Evolutionary conservation across 345 rosid species (phyloP).

Genomic region (Geranium rotundifolium): DNA sequence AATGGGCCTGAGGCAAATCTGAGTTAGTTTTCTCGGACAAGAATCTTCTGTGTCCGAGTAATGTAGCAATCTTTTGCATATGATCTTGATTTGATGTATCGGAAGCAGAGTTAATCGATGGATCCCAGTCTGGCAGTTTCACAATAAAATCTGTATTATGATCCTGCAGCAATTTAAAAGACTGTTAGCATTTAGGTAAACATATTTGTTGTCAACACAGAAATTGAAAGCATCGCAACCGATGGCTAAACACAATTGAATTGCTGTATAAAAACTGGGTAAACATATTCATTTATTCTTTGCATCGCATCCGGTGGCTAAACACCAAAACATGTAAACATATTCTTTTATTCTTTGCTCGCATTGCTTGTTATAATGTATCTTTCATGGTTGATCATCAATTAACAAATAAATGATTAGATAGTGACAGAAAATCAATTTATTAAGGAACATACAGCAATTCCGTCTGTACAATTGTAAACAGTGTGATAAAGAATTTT

Average conservation of each 20-base stretch:
- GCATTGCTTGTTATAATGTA: not conserved
- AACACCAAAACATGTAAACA: no score
- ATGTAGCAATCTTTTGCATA: slow-evolving; percentile 15
- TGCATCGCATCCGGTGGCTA: no score
- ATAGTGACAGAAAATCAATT: slow-evolving; percentile 4
- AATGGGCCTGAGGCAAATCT: slow-evolving; percentile 56
- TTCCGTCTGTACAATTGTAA: slow-evolving; percentile 77
- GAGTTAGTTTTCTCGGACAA: slow-evolving; percentile 35
- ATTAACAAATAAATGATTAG: not conserved
- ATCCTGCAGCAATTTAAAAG: slow-evolving; percentile 40
- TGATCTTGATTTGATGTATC: slow-evolving; percentile 16
- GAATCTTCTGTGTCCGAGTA: slow-evolving; percentile 40
- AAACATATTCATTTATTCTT: no score
- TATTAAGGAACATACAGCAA: slow-evolving; percentile 47
- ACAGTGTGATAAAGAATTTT: slow-evolving; percentile 63
- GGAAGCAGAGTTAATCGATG: slow-evolving; percentile 30
- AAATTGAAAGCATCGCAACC: not conserved
- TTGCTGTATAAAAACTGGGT: no score
- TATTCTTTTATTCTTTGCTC: not conserved
- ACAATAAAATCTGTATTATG: slow-evolving; percentile 93
- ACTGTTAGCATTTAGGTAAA: not conserved
- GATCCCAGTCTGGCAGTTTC: slow-evolving; percentile 85
- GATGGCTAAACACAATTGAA: not conserved
- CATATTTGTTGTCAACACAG: not conserved
- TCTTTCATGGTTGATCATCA: not conserved